These are phyloP conservation scores for Quillaja saponaria DNA, from an alignment of 306 rosid genomes.

Conservation along the genomic window DNA sequence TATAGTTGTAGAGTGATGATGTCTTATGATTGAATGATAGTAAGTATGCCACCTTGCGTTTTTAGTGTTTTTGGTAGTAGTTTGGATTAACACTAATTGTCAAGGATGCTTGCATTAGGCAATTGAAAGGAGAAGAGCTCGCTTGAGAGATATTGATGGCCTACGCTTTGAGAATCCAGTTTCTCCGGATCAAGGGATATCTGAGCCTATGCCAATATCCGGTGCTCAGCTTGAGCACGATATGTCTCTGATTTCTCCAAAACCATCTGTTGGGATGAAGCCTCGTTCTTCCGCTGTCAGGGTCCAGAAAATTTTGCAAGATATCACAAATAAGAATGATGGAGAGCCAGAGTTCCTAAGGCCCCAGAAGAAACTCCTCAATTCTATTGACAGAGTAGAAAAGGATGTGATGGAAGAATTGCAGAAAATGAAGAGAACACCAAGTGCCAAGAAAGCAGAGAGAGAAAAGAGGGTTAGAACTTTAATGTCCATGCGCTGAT, in stretches of 20 bases:
- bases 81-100: slow-evolving; percentile 4
- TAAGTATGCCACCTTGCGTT: not conserved
- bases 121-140: slow-evolving; percentile 70
- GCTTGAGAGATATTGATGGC: slow-evolving; percentile 44
- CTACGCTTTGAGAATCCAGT: slow-evolving; percentile 36
- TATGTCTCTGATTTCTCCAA: slow-evolving; percentile 31
- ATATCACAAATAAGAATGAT: slow-evolving; percentile 34
- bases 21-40: too few species aligned
- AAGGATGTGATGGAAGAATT: slow-evolving; percentile 66
- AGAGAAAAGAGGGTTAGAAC: slow-evolving; percentile 63
- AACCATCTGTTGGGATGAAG: slow-evolving; percentile 7
- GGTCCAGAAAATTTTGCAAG: slow-evolving; percentile 40
- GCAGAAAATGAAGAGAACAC: slow-evolving; percentile 63
- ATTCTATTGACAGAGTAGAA: slow-evolving; percentile 68
- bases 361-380: slow-evolving; percentile 76
- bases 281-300: slow-evolving; percentile 32
- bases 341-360: slow-evolving; percentile 52
- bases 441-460: slow-evolving; percentile 71
- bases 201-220: slow-evolving; percentile 21
- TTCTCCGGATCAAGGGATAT: slow-evolving; percentile 26
- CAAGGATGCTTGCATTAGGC: slow-evolving; percentile 42
- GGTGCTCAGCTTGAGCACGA: slow-evolving; percentile 38
- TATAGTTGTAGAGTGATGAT: too few species aligned
- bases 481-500: slow-evolving; percentile 86
- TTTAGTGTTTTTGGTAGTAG: not conserved